Conservation (phyloP, 306 rosid genomes). For the Trifolium subterraneum region DNA sequence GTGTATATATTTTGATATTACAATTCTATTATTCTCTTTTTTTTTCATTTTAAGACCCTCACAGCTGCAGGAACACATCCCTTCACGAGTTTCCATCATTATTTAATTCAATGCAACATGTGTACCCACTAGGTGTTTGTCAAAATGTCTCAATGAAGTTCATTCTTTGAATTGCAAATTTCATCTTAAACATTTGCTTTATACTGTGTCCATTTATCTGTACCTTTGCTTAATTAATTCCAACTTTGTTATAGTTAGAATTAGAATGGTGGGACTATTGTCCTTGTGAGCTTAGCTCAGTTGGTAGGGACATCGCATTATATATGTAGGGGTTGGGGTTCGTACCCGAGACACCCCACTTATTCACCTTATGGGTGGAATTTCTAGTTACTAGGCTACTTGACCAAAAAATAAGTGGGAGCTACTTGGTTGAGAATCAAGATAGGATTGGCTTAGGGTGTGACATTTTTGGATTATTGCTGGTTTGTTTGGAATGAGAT, state of each 20-base stretch:
- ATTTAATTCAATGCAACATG: neutral
- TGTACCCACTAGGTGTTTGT: neutral
- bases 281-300: no score
- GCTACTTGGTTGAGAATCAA: neutral
- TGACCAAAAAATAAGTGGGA: neutral
- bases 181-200: neutral
- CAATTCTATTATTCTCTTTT: neutral
- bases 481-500: neutral
- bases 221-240: no score
- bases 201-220: no score
- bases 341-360: no score
- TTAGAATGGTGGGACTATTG: neutral
- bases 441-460: neutral
- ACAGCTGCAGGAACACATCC: no score
- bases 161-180: neutral
- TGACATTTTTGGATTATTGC: neutral
- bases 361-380: no score
- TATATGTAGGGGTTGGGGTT: no score
- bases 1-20: neutral
- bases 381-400: no score
- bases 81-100: neutral
- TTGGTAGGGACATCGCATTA: no score
- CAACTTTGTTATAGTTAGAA: no score
- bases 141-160: neutral
- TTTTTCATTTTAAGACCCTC: neutral